Evolutionary conservation across 2,329 filamentous ascomycete species (phyloP).

Genomic region (Capronia coronata): DNA sequence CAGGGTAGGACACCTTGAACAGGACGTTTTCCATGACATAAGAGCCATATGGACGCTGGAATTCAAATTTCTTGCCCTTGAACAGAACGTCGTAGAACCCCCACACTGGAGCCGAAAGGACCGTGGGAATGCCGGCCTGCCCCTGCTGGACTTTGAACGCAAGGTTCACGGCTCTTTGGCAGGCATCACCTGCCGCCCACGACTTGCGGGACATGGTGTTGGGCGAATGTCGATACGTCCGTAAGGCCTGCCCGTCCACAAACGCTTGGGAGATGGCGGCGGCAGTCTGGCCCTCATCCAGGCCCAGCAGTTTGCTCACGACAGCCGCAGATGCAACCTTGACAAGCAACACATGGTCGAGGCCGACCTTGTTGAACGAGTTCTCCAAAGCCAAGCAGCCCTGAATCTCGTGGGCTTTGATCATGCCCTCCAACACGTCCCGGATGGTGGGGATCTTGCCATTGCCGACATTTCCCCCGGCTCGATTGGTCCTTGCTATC

Average conservation of each 20-base stretch:
- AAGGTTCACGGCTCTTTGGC: conserved; percentile 88
- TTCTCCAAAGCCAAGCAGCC: conserved; percentile 94
- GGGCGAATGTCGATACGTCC: conserved; percentile 93
- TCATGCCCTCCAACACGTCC: conserved; percentile 93
- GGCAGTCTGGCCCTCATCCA: conserved; percentile 82
- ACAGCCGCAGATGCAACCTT: conserved; percentile 95
- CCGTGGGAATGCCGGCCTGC: conserved; percentile 83
- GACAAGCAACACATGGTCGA: conserved; percentile 96
- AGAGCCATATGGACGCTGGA: conserved; percentile 92
- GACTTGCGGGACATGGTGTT: conserved; percentile 99
- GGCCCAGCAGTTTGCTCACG: conserved; percentile 88
- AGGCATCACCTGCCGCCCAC: conserved; percentile 97
- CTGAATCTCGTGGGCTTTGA: conserved; percentile 99
- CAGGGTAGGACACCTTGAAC: conserved; percentile 98
- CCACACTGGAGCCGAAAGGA: conserved; percentile 88
- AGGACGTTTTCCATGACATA: conserved; percentile 99
- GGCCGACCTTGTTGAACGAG: conserved; percentile 96
- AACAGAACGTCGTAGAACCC: conserved; percentile 99
- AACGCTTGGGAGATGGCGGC: conserved; percentile 95
- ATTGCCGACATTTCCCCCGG: conserved; percentile 64
- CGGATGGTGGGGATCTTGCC: conserved; percentile 79
- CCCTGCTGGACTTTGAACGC: conserved; percentile 86
- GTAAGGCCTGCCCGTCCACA: conserved; percentile 91
- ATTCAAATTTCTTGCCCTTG: conserved; percentile 90
- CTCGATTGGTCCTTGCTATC: conserved; percentile 89